A percentile compares a stretch with the other conserved stretches of the same genome.
phyloP scores from a whole-genome alignment of 2,329 filamentous ascomycete genomes.

The Chalaropsis ovoidea region DNA sequence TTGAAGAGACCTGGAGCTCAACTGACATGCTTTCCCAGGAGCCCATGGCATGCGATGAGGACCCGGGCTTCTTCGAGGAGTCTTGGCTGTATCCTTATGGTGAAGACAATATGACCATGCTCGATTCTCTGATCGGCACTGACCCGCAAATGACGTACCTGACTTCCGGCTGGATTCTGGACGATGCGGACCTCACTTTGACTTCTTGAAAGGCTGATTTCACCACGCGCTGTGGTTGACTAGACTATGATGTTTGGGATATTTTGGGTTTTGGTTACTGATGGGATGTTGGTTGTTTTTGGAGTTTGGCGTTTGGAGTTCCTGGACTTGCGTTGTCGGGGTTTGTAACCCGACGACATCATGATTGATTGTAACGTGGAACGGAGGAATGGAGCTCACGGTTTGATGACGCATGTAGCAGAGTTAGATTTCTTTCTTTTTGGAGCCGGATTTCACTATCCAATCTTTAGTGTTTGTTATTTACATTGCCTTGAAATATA shows the following conservation, averaged over 20 bases:
- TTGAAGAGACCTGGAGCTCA: background rate
- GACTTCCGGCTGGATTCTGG: slow-evolving; percentile 19
- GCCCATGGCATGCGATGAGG: background rate
- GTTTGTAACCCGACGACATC: no score
- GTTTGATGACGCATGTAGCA: background rate
- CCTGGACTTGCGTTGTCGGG: background rate
- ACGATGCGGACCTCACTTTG: background rate
- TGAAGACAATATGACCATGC: slow-evolving; percentile 26
- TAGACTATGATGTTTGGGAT: background rate
- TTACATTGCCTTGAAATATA: background rate
- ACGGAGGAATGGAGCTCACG: background rate
- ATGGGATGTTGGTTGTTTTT: background rate
- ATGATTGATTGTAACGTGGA: background rate
- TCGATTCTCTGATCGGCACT: slow-evolving; percentile 27
- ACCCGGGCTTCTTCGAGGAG: slow-evolving; percentile 6
- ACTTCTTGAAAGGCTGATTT: background rate
- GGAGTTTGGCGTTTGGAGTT: background rate
- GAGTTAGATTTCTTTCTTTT: background rate
- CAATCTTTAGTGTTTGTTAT: background rate
- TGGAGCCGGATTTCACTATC: background rate
- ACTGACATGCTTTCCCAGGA: background rate
- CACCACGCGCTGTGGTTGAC: background rate
- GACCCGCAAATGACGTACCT: slow-evolving; percentile 28
- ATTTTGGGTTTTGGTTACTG: background rate
- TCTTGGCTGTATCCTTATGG: slow-evolving; percentile 21